Evolutionary conservation across 1,139 yeast genomes (phyloP).

Genomic region (Geotrichum australiense): DNA sequence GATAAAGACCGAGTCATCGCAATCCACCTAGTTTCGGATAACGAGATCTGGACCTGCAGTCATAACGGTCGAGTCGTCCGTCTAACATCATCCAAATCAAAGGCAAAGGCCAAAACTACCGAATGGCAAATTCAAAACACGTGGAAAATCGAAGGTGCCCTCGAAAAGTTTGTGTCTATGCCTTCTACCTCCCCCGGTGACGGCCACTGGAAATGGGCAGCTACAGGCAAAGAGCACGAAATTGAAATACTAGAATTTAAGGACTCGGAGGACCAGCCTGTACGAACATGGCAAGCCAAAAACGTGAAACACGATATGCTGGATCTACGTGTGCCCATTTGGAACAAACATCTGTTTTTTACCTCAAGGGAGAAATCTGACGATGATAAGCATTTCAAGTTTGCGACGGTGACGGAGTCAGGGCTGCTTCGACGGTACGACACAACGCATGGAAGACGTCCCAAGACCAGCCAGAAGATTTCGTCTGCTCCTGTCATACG

Average conservation of each 20-base stretch:
- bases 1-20: constrained; percentile 16
- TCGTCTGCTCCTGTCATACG: constrained; percentile 23
- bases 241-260: constrained; percentile 29
- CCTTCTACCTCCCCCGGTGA: constrained; percentile 14
- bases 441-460: constrained; percentile 29
- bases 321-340: constrained; percentile 35
- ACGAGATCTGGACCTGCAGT: constrained; percentile 14
- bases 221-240: constrained; percentile 45
- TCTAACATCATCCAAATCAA: constrained; percentile 12
- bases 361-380: constrained; percentile 16
- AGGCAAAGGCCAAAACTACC: not conserved
- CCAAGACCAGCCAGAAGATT: constrained; percentile 23
- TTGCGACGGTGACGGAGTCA: constrained; percentile 59
- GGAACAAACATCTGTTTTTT: constrained; percentile 34
- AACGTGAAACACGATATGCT: constrained; percentile 36
- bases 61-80: constrained; percentile 20
- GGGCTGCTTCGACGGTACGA: constrained; percentile 48
- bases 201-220: constrained; percentile 21
- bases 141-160: constrained; percentile 18
- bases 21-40: constrained; percentile 8
- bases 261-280: not conserved
- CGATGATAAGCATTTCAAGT: constrained; percentile 30
- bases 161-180: constrained; percentile 16
- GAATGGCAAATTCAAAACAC: constrained; percentile 8
- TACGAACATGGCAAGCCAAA: constrained; percentile 32